These are phyloP conservation scores for Letharia columbiana DNA, from an alignment of 495 filamentous ascomycete species.

Conservation along the genomic window DNA sequence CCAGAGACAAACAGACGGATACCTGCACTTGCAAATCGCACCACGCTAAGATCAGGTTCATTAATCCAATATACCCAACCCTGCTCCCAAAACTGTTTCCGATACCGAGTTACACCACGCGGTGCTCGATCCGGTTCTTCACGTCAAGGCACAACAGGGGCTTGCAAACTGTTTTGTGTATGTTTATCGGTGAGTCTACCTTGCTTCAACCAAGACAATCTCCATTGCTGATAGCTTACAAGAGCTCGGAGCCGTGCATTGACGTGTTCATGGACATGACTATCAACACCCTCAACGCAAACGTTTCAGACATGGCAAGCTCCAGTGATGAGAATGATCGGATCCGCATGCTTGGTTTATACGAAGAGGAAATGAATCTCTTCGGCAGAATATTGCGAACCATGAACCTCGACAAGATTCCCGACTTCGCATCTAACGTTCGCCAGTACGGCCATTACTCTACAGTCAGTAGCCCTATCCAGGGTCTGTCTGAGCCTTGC, in stretches of 20 bases:
- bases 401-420: not conserved
- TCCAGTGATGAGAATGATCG: not conserved
- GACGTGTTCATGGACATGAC: not conserved
- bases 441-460: not conserved
- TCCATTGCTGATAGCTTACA: not conserved
- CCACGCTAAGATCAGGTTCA: no score
- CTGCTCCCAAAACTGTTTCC: not conserved
- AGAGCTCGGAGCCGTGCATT: not conserved
- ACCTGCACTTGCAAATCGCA: not conserved
- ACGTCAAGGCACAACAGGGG: not conserved
- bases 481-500: not conserved
- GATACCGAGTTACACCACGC: not conserved
- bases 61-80: not conserved
- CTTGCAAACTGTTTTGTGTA: not conserved
- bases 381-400: not conserved
- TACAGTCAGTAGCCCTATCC: not conserved
- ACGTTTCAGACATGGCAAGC: not conserved
- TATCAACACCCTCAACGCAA: not conserved
- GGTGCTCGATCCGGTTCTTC: not conserved
- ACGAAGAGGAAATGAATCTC: not conserved
- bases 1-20: not conserved
- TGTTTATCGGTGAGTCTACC: not conserved
- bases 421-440: not conserved
- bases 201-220: no score
- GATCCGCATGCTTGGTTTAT: not conserved